A percentile compares a stretch with the other conserved stretches of the same genome.
These are phyloP conservation scores for Megacollybia marginata DNA, from an alignment of 768 basidiomycete genomes.

Conservation along the genomic window DNA sequence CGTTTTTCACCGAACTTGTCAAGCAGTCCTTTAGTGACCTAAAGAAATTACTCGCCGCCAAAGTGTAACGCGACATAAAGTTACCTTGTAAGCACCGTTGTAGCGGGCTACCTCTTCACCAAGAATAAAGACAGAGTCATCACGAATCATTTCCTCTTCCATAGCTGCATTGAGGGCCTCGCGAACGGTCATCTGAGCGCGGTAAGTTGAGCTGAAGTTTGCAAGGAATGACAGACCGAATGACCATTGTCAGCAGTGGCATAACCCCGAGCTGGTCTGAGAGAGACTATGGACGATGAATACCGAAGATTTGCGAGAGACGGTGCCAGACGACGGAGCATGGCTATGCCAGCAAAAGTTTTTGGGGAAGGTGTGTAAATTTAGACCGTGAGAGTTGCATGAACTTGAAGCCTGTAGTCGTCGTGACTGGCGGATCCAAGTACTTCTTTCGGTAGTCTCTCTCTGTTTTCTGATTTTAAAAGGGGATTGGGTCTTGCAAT, in stretches of 20 bases:
- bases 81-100: conserved; percentile 94
- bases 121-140: conserved; percentile 89
- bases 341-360: background rate
- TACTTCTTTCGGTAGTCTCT: conserved; percentile 16
- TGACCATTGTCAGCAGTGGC: conserved; percentile 47
- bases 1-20: conserved; percentile 99
- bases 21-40: conserved; percentile 97
- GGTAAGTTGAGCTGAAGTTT: conserved; percentile 8
- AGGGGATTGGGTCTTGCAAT: conserved; percentile 72
- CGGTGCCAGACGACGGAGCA: conserved; percentile 44
- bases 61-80: conserved; percentile 7
- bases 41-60: conserved; percentile 6
- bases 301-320: background rate
- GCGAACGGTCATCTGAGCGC: conserved; percentile 86
- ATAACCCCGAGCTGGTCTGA: conserved; percentile 59
- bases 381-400: conserved; percentile 8
- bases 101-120: conserved; percentile 99
- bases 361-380: background rate
- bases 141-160: conserved; percentile 99
- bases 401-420: conserved; percentile 47
- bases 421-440: conserved; percentile 87
- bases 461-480: conserved; percentile 17
- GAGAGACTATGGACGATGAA: conserved; percentile 21
- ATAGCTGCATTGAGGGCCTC: conserved; percentile 96
- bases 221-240: conserved; percentile 28